phyloP scores from a whole-genome alignment of 2,329 filamentous ascomycete species.

The Colletotrichum trifolii region DNA sequence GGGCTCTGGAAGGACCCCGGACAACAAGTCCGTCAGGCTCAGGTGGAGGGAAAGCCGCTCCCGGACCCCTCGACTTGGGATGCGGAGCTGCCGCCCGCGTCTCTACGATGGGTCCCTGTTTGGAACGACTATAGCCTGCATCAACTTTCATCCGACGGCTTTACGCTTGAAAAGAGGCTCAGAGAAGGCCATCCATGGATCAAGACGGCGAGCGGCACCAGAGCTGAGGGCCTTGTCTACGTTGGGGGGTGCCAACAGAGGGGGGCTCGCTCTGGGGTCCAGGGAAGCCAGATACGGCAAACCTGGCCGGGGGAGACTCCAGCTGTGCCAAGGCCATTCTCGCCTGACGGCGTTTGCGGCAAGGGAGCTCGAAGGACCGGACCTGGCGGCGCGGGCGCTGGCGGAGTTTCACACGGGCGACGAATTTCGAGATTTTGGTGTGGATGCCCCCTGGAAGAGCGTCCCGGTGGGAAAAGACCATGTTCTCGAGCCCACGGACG shows the following conservation, averaged over 20 bases:
- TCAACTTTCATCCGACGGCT: conserved; percentile 70
- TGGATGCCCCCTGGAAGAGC: not conserved
- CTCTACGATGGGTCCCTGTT: conserved; percentile 65
- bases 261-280: conserved; percentile 68
- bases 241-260: conserved; percentile 66
- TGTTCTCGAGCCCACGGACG: not conserved
- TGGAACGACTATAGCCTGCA: conserved; percentile 68
- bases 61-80: conserved; percentile 59
- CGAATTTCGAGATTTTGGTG: not conserved
- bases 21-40: conserved; percentile 56
- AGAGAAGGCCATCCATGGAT: conserved; percentile 67
- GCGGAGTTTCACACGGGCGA: not conserved
- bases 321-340: not conserved
- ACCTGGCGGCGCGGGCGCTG: not conserved
- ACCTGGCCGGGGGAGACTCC: no score
- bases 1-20: conserved; percentile 68
- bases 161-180: conserved; percentile 69
- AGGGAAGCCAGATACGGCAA: not conserved
- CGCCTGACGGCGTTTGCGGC: not conserved
- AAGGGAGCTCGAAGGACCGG: not conserved
- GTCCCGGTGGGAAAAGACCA: not conserved
- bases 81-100: conserved; percentile 50
- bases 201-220: conserved; percentile 65
- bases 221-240: conserved; percentile 67
- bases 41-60: conserved; percentile 58